A percentile compares a stretch with the other conserved stretches of the same genome.
Conservation (phyloP, 78 protist genomes). For the Dictyostelium citrinum region DNA sequence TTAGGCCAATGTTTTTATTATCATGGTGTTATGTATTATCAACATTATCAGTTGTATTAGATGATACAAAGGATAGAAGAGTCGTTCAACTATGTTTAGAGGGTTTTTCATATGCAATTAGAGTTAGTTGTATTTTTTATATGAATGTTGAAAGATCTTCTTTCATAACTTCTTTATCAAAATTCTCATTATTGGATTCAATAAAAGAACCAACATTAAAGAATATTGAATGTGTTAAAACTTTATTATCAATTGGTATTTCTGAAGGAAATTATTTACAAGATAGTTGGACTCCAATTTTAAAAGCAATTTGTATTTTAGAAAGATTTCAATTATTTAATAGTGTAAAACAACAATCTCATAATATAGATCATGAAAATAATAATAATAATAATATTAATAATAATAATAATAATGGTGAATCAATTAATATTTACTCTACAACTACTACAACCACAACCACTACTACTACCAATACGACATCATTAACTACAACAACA, state of each 20-base stretch:
- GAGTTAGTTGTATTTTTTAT: constrained; percentile 85
- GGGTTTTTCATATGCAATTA: constrained; percentile 88
- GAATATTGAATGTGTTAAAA: constrained; percentile 90
- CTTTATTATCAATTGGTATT: constrained; percentile 86
- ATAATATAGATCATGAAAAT: background rate
- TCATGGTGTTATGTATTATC: constrained; percentile 73
- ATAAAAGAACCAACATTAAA: constrained; percentile 78
- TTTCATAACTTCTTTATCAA: constrained; percentile 91
- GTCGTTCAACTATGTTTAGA: constrained; percentile 78
- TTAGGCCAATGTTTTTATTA: constrained; percentile 61
- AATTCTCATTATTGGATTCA: constrained; percentile 88
- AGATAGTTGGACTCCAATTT: constrained; percentile 85
- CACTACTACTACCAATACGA: background rate
- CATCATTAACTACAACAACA: background rate
- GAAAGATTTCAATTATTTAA: constrained; percentile 86
- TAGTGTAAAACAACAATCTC: background rate
- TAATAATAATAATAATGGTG: background rate
- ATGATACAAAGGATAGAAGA: constrained; percentile 54
- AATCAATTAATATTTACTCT: background rate
- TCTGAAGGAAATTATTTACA: constrained; percentile 91
- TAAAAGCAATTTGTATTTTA: constrained; percentile 86
- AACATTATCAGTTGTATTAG: constrained; percentile 29
- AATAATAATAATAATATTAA: background rate
- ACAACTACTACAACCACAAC: background rate
- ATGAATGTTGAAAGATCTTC: constrained; percentile 94